Evolutionary conservation across 345 rosid genomes (phyloP).

Genomic region (Salix udensis): DNA sequence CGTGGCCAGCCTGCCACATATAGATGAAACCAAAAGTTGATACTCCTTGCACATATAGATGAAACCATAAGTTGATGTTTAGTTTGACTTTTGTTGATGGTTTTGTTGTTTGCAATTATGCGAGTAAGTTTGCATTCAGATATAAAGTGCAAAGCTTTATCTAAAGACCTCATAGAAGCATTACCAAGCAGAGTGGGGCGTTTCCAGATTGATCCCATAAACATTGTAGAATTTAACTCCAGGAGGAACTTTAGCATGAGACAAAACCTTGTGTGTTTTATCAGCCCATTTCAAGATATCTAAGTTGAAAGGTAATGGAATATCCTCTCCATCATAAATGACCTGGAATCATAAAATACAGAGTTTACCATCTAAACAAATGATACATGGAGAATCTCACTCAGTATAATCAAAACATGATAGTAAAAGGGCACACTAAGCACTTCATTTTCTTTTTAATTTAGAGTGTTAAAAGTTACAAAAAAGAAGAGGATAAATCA

Average conservation of each 20-base stretch:
- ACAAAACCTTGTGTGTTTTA: constrained; percentile 52
- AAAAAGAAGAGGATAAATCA: neutral
- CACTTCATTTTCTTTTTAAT: neutral
- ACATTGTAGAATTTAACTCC: constrained; percentile 89
- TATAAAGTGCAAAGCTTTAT: neutral
- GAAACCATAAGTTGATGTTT: neutral
- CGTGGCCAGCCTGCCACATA: neutral
- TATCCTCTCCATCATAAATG: constrained; percentile 49
- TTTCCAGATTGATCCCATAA: constrained; percentile 74
- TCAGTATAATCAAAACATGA: neutral
- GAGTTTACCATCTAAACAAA: neutral
- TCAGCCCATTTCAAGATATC: constrained; percentile 86
- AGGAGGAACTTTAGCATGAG: constrained; percentile 67
- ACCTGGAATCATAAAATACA: constrained; percentile 40
- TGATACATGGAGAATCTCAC: neutral
- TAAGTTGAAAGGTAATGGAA: constrained; percentile 77
- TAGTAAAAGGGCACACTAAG: neutral
- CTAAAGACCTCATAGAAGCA: constrained; percentile 18
- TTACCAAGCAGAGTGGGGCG: constrained; percentile 93
- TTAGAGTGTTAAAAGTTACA: neutral
- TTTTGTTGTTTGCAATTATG: neutral
- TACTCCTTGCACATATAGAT: neutral
- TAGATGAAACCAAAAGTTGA: neutral
- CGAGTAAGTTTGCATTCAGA: neutral
- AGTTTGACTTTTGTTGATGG: neutral